These are phyloP conservation scores for Sclerotinia nivalis DNA, from an alignment of 2,329 filamentous ascomycete genomes.

Conservation along the genomic window DNA sequence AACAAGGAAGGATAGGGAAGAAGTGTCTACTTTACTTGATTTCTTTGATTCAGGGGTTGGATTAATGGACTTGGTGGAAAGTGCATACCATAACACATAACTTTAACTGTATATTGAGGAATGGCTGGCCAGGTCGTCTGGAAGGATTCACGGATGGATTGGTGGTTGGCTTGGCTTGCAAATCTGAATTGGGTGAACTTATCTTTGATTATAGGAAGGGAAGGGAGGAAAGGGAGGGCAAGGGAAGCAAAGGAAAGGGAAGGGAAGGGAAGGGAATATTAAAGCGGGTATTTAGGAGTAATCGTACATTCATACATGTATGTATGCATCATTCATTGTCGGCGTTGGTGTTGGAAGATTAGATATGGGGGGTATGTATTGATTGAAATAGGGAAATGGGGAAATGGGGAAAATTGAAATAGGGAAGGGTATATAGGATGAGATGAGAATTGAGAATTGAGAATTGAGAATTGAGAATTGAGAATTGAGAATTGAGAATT, in stretches of 20 bases:
- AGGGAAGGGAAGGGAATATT: too few species aligned
- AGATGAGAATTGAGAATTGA: too few species aligned
- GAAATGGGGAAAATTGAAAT: too few species aligned
- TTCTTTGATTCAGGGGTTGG: slow-evolving; percentile 14
- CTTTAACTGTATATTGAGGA: slow-evolving; percentile 4
- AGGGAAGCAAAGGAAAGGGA: too few species aligned
- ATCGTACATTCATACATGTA: neutral
- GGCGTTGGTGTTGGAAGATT: slow-evolving; percentile 5
- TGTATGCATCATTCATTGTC: neutral
- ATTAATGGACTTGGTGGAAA: slow-evolving; percentile 15
- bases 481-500: too few species aligned
- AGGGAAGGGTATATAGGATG: neutral
- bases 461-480: too few species aligned
- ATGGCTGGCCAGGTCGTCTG: neutral
- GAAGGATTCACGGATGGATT: neutral
- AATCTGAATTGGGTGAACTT: slow-evolving; percentile 3
- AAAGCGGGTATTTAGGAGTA: slow-evolving; percentile 1
- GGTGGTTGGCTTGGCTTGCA: neutral
- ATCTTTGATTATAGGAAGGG: too few species aligned
- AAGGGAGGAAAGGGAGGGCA: too few species aligned
- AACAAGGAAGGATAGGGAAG: neutral
- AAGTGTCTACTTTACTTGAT: neutral
- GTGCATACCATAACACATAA: neutral
- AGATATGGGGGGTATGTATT: neutral
- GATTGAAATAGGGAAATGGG: too few species aligned